A percentile compares a stretch with the other conserved stretches of the same genome.
phyloP scores from a whole-genome alignment of 139 green algal genomes.

The Mychonastes homosphaera region DNA sequence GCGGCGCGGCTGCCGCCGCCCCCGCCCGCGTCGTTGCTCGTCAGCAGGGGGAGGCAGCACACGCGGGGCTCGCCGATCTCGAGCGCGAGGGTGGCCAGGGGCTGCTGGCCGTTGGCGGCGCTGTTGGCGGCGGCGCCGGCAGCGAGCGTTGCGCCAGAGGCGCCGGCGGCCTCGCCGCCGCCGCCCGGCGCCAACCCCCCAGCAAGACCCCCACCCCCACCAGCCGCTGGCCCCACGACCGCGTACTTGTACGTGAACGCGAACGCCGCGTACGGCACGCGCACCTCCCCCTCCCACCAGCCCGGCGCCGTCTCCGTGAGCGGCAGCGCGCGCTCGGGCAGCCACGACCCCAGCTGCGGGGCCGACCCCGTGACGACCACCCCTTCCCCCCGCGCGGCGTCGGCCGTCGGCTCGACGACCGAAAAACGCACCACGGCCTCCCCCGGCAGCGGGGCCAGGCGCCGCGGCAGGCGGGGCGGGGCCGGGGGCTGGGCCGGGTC shows the following conservation, averaged over 20 bases:
- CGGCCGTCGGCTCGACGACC: slow-evolving; percentile 33
- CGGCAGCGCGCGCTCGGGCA: slow-evolving; percentile 49
- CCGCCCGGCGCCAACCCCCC: too few species aligned
- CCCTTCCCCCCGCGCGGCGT: slow-evolving; percentile 17
- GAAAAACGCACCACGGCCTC: slow-evolving; percentile 43
- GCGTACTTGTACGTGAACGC: slow-evolving; percentile 83
- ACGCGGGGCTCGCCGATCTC: slow-evolving; percentile 21
- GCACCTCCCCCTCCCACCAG: slow-evolving; percentile 45
- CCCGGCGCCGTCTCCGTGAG: slow-evolving; percentile 26
- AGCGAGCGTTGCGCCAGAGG: neutral
- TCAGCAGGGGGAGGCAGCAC: slow-evolving; percentile 9
- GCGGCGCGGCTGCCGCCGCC: too few species aligned
- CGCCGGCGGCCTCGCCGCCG: too few species aligned
- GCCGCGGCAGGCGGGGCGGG: neutral
- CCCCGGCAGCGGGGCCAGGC: slow-evolving; percentile 10
- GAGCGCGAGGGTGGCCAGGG: slow-evolving; percentile 12
- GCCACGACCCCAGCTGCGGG: slow-evolving; percentile 63
- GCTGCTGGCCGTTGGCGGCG: slow-evolving; percentile 1
- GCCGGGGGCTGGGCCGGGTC: too few species aligned
- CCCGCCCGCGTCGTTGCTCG: too few species aligned
- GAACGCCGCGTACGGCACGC: slow-evolving; percentile 47
- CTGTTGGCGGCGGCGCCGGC: neutral
- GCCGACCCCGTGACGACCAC: slow-evolving; percentile 55
- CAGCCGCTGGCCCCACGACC: slow-evolving; percentile 17
- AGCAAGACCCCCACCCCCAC: neutral